phyloP scores from a whole-genome alignment of 2,329 filamentous ascomycete species.

The Alternaria ethzedia region DNA sequence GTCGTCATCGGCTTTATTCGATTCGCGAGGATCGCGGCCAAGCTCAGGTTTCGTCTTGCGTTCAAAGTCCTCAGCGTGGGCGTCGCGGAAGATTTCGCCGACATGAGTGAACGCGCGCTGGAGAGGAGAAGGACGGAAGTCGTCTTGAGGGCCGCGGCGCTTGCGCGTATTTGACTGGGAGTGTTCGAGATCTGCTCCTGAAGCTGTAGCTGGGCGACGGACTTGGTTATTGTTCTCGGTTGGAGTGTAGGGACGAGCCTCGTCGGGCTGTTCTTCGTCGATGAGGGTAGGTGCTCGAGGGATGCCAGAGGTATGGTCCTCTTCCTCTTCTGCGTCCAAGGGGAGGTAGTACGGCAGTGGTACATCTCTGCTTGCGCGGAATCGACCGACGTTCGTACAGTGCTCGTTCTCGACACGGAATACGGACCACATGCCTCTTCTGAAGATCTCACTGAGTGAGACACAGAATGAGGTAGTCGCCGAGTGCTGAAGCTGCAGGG shows the following conservation, averaged over 20 bases:
- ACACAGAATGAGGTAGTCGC: conserved; percentile 82
- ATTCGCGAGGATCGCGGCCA: conserved; percentile 36
- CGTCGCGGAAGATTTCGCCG: conserved; percentile 75
- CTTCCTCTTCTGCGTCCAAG: conserved; percentile 15
- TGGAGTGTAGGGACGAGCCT: conserved; percentile 2
- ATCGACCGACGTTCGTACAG: conserved; percentile 79
- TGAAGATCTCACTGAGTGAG: conserved; percentile 77
- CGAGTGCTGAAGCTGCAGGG: conserved; percentile 79
- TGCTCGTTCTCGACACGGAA: conserved; percentile 98
- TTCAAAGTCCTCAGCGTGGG: conserved; percentile 91
- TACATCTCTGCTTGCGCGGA: conserved; percentile 87
- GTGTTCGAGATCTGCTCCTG: conserved; percentile 24
- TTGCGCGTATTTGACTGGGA: conserved; percentile 20
- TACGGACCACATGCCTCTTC: conserved; percentile 87
- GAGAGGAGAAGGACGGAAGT: conserved; percentile 41
- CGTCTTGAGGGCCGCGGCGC: conserved; percentile 28
- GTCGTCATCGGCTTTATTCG: conserved; percentile 42
- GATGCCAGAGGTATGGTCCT: conserved; percentile 3
- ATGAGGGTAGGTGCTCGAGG: conserved; percentile 9
- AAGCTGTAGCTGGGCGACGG: conserved; percentile 24
- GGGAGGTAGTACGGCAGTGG: conserved; percentile 77
- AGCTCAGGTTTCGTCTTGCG: conserved; percentile 68
- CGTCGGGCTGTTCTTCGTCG: conserved; percentile 42
- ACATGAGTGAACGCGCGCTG: conserved; percentile 58
- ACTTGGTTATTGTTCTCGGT: neutral